phyloP scores from a whole-genome alignment of 2,329 filamentous ascomycete genomes.

The Saccharata proteae region DNA sequence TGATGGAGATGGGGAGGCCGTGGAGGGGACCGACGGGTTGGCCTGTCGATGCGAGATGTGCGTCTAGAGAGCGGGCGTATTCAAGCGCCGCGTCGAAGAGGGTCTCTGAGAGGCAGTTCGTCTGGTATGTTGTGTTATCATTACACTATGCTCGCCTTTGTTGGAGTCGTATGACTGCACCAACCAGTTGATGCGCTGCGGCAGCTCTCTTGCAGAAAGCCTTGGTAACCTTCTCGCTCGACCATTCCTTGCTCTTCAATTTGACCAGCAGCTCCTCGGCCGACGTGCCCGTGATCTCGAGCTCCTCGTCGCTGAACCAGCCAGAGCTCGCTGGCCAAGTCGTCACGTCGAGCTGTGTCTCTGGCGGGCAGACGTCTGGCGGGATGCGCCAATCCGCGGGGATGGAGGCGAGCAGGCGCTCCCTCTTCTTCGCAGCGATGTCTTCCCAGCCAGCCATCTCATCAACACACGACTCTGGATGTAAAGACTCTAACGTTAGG shows the following conservation, averaged over 20 bases:
- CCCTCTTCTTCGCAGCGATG: constrained; percentile 20
- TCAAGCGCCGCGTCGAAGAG: constrained; percentile 42
- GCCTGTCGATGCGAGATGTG: constrained; percentile 34
- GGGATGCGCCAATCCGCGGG: constrained; percentile 8
- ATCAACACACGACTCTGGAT: no score
- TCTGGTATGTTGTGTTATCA: constrained; percentile 30
- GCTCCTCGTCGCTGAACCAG: constrained; percentile 44
- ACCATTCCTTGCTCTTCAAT: constrained; percentile 33
- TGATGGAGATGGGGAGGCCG: constrained; percentile 54
- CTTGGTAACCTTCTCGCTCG: constrained; percentile 37
- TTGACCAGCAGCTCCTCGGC: constrained; percentile 30
- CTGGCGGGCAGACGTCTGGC: constrained; percentile 38
- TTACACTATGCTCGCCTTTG: no score
- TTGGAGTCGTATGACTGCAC: no score
- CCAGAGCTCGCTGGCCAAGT: constrained; percentile 43
- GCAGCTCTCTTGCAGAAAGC: constrained; percentile 44
- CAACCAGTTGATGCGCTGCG: constrained; percentile 43
- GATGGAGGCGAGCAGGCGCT: constrained; percentile 11
- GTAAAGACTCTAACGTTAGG: no score
- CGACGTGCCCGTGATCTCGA: constrained; percentile 36
- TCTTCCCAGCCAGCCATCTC: constrained; percentile 19
- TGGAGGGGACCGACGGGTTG: constrained; percentile 51
- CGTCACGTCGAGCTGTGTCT: constrained; percentile 44
- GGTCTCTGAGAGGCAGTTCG: constrained; percentile 48
- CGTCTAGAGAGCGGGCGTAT: constrained; percentile 41